Evolutionary conservation across 2,329 filamentous ascomycete species (phyloP).

Genomic region (Ascochyta fabae): DNA sequence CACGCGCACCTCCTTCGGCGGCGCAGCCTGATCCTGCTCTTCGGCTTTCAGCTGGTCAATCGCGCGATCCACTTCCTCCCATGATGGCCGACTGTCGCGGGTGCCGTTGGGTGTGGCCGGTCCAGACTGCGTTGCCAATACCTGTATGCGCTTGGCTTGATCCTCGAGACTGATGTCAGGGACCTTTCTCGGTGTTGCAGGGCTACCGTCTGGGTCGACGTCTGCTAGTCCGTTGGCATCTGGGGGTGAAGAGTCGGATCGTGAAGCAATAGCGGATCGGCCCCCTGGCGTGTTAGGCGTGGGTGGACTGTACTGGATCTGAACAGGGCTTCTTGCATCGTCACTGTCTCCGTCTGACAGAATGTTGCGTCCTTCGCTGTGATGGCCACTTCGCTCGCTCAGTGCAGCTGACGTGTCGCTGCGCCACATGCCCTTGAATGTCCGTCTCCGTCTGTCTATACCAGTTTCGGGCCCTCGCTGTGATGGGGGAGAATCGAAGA

Average conservation of each 20-base stretch:
- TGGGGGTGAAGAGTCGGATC: constrained; percentile 15
- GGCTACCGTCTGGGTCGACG: constrained; percentile 13
- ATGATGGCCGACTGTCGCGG: constrained; percentile 46
- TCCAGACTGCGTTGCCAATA: constrained; percentile 51
- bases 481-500: constrained; percentile 47
- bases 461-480: constrained; percentile 37
- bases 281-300: constrained; percentile 37
- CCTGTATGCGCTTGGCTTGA: constrained; percentile 37
- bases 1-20: constrained; percentile 12
- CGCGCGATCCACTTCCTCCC: constrained; percentile 47
- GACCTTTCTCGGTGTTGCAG: constrained; percentile 11
- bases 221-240: constrained; percentile 24
- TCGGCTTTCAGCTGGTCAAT: constrained; percentile 43
- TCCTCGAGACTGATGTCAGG: constrained; percentile 25
- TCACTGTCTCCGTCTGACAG: constrained; percentile 44
- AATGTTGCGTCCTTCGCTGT: constrained; percentile 23
- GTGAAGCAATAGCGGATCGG: constrained; percentile 1
- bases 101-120: constrained; percentile 53
- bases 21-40: constrained; percentile 24
- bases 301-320: constrained; percentile 42
- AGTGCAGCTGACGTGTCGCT: constrained; percentile 41
- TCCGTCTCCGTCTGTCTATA: constrained; percentile 36
- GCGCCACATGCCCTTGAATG: constrained; percentile 44
- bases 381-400: constrained; percentile 41
- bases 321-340: constrained; percentile 39